Evolutionary conservation across 2,329 filamentous ascomycete species (phyloP), one percentile per base, ranked within the genome.

Genomic region (Coniochaeta sp.): DNA sequence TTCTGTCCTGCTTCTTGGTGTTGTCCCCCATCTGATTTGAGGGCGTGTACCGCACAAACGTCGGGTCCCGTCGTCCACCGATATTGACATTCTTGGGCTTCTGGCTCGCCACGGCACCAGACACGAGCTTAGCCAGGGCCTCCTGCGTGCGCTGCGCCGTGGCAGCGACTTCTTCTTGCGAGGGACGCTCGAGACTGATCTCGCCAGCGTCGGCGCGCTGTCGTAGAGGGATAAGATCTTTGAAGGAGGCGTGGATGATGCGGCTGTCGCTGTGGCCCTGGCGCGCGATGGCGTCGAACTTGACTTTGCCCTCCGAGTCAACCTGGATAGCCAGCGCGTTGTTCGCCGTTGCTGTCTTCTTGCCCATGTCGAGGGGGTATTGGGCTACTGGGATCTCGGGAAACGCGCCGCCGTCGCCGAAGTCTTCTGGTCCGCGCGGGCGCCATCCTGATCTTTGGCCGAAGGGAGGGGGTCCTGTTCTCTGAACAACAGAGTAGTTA

Each of bases 21-120:
- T 91, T 77, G 63, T 82, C 89, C 12, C 94, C 94, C 90, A 99
- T 96, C 72, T 99, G 94, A 62, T 94, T 92, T 38, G 91, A 89
- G 4, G 94, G 94, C 14, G 91, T 97, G 65, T 99, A 99, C 57
- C 90, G 83, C 54, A 99, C 94, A 67, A 91, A 99, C 0, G 92
- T 97, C 6, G 94, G 85, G 53, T 96, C 92, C 52, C 87, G 86
- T 58, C 88, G 79, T 48, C 81, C 79, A n/a, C 85, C 86, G 7
- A 87, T 82, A 62, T 91, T 91, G 61, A 97, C 85, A 60, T 91
- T 96, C 75, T 99, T 99, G 2, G 94, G 94, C 66, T 95, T 95
- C 72, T 97, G 94, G 8, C 94, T 87, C 3, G 91, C 86, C 18
- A 95, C 85, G 1, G 94, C 91, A 42, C 91, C 90, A 58, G 82